Conservation (phyloP, 2,329 filamentous ascomycete genomes). For the Ophiocordyceps polyrhachis-furcata region DNA sequence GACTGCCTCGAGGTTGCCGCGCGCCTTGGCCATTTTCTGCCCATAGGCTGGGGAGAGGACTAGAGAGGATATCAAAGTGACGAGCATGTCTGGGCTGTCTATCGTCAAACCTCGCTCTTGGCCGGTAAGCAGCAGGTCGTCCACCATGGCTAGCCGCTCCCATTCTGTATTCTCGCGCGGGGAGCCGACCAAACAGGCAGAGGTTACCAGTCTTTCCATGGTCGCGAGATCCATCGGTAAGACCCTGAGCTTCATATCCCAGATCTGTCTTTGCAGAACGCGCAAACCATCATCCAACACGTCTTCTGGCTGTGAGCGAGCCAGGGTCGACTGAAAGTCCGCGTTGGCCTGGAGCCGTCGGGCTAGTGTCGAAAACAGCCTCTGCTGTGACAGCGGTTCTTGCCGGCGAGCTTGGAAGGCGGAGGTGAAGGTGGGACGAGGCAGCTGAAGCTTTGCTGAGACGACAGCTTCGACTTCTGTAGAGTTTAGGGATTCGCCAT, state of each 20-base stretch:
- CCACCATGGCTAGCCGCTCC: slow-evolving; percentile 18
- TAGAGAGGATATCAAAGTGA: slow-evolving; percentile 24
- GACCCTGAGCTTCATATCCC: slow-evolving; percentile 20
- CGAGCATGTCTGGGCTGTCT: slow-evolving; percentile 27
- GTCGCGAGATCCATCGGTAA: slow-evolving; percentile 15
- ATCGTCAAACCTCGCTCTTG: slow-evolving; percentile 25
- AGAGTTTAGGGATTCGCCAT: slow-evolving; percentile 9
- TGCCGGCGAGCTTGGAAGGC: slow-evolving; percentile 16
- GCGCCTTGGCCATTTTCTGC: slow-evolving; percentile 18
- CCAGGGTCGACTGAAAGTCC: background rate
- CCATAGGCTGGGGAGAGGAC: slow-evolving; percentile 13
- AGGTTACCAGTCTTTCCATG: slow-evolving; percentile 18
- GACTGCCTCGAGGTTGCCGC: slow-evolving; percentile 25
- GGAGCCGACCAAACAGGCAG: slow-evolving; percentile 14
- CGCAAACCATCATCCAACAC: slow-evolving; percentile 4
- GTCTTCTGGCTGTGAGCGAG: background rate
- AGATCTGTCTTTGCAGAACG: slow-evolving; percentile 11
- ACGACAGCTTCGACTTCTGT: slow-evolving; percentile 13
- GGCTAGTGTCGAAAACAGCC: slow-evolving; percentile 15
- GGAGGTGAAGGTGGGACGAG: slow-evolving; percentile 10
- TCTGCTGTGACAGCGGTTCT: slow-evolving; percentile 15
- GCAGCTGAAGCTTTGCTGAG: slow-evolving; percentile 14
- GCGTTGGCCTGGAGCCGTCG: slow-evolving; percentile 1
- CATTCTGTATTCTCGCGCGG: slow-evolving; percentile 7
- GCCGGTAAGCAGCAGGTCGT: slow-evolving; percentile 24